A percentile compares a stretch with the other conserved stretches of the same genome.
These are phyloP conservation scores for Aspergillus phoenicis DNA, from an alignment of 2,329 filamentous ascomycete genomes.

Conservation along the genomic window DNA sequence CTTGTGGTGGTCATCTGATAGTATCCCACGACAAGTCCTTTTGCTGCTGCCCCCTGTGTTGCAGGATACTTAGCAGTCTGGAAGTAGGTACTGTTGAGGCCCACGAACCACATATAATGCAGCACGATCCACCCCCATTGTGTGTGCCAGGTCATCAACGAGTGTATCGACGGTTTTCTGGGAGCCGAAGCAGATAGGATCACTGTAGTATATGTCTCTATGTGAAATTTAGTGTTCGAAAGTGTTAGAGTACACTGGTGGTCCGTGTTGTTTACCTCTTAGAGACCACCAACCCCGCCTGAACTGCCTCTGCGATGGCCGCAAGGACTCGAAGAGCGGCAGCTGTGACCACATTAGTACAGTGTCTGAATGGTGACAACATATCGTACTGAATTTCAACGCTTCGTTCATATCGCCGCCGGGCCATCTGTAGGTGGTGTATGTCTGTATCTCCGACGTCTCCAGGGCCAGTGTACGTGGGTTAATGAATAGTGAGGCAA, in stretches of 20 bases:
- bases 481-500: slow-evolving; percentile 31
- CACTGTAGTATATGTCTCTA: slow-evolving; percentile 66
- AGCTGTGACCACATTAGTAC: slow-evolving; percentile 39
- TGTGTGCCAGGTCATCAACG: slow-evolving; percentile 64
- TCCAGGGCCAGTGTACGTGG: slow-evolving; percentile 33
- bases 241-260: not conserved
- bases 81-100: not conserved
- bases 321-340: slow-evolving; percentile 59
- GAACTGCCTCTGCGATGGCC: slow-evolving; percentile 56
- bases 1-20: slow-evolving; percentile 31
- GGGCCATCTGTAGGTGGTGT: slow-evolving; percentile 55
- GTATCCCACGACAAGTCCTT: slow-evolving; percentile 46
- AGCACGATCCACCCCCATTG: slow-evolving; percentile 57
- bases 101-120: slow-evolving; percentile 58
- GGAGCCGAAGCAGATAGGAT: slow-evolving; percentile 60
- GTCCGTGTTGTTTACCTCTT: slow-evolving; percentile 52
- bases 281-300: slow-evolving; percentile 53
- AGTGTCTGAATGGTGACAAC: not conserved
- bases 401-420: slow-evolving; percentile 59
- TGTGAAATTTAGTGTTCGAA: not conserved
- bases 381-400: slow-evolving; percentile 51
- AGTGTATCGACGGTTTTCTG: slow-evolving; percentile 61
- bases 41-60: slow-evolving; percentile 44
- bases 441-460: slow-evolving; percentile 20
- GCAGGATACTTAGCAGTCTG: too few relatives aligned